Evolutionary conservation across 805 yeast genomes (phyloP).

Genomic region (Yarrowia bubula): DNA sequence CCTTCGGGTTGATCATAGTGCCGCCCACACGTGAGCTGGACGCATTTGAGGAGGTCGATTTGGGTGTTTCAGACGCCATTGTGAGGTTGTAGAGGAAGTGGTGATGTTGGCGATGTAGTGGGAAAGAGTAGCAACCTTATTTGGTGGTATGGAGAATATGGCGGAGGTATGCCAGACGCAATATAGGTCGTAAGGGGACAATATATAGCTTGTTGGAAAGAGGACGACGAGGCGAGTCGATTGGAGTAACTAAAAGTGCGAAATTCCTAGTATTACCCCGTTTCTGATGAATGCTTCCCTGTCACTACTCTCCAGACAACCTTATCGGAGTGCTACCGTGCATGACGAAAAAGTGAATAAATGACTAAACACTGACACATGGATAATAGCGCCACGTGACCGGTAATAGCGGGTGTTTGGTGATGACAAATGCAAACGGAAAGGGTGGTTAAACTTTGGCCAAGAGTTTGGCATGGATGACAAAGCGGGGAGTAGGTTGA

Average conservation of each 20-base stretch:
- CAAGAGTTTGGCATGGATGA: no score
- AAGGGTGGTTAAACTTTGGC: no score
- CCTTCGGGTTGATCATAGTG: slow-evolving; percentile 26
- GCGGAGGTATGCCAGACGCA: not conserved
- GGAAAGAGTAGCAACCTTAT: not conserved
- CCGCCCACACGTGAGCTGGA: slow-evolving; percentile 15
- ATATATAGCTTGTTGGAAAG: no score
- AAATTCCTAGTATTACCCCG: no score
- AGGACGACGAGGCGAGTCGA: no score
- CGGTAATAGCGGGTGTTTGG: not conserved
- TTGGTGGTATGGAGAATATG: not conserved
- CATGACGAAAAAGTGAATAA: not conserved
- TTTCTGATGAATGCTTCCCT: no score
- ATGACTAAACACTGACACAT: not conserved
- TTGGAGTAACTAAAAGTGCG: no score
- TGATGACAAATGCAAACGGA: not conserved
- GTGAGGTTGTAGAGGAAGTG: not conserved
- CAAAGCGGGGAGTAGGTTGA: no score
- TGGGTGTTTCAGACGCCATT: not conserved
- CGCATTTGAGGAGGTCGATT: not conserved
- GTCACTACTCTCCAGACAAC: not conserved
- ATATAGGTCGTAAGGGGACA: no score
- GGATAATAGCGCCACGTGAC: not conserved
- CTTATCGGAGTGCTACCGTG: not conserved
- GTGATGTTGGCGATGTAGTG: not conserved